Evolutionary conservation across 371 early-diverging fungal genomes (phyloP).

Genomic region (Syncephalastrum monosporum): DNA sequence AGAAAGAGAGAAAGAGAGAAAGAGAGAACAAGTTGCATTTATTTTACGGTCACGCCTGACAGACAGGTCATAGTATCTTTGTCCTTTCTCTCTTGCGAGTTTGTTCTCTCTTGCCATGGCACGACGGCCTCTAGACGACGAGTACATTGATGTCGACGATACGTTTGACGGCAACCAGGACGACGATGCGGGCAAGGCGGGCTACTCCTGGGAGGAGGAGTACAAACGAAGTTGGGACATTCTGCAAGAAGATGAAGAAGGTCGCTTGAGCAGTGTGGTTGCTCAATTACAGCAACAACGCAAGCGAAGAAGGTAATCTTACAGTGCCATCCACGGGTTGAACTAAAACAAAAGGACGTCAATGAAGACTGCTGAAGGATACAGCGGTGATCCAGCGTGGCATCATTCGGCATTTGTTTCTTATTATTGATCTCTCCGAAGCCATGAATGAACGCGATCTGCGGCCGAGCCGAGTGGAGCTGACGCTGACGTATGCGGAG

Average conservation of each 20-base stretch:
- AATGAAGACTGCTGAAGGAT: slow-evolving; percentile 62
- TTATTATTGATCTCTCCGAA: slow-evolving; percentile 82
- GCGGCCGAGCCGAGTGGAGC: slow-evolving; percentile 76
- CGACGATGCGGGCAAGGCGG: slow-evolving; percentile 47
- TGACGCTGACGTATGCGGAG: slow-evolving; percentile 66
- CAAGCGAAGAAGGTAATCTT: slow-evolving; percentile 65
- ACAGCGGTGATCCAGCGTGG: slow-evolving; percentile 88
- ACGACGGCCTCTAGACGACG: slow-evolving; percentile 41
- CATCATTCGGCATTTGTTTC: slow-evolving; percentile 85
- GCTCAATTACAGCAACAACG: slow-evolving; percentile 74
- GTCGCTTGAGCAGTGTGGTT: slow-evolving; percentile 78
- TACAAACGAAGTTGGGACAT: slow-evolving; percentile 97
- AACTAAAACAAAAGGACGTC: not conserved
- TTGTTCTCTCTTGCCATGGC: slow-evolving; percentile 5
- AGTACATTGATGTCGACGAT: slow-evolving; percentile 55
- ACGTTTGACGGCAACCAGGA: slow-evolving; percentile 44
- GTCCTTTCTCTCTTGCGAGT: not conserved
- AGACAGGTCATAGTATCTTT: not conserved
- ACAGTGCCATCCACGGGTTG: not conserved
- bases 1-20: no score
- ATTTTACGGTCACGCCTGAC: no score
- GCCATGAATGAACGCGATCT: slow-evolving; percentile 87
- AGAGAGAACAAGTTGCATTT: no score
- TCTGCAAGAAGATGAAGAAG: slow-evolving; percentile 89
- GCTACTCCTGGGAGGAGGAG: slow-evolving; percentile 93